phyloP scores from a whole-genome alignment of 2,329 filamentous ascomycete genomes.

The Aspergillus novofumigatus region DNA sequence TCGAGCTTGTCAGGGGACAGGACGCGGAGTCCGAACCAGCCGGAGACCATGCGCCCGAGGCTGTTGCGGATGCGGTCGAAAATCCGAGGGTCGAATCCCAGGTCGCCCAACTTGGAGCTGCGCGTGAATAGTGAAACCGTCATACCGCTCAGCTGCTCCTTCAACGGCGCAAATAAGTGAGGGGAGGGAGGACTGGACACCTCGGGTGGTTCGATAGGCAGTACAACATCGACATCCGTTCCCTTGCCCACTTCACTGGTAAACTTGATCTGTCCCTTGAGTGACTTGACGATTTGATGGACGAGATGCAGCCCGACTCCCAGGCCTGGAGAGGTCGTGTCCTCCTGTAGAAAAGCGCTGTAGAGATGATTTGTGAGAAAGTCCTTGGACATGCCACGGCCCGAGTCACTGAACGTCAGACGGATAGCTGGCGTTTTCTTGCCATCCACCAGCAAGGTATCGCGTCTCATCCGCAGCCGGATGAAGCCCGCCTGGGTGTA shows the following conservation, averaged over 20 bases:
- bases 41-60: slow-evolving; percentile 13
- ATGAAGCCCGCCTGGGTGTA: slow-evolving; percentile 8
- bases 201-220: slow-evolving; percentile 10
- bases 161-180: background rate
- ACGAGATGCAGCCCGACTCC: slow-evolving; percentile 60
- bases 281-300: slow-evolving; percentile 30
- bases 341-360: slow-evolving; percentile 58
- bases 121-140: slow-evolving; percentile 16
- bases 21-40: slow-evolving; percentile 17
- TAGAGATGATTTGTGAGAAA: slow-evolving; percentile 38
- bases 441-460: slow-evolving; percentile 2
- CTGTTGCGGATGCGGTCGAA: slow-evolving; percentile 12
- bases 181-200: background rate
- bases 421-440: slow-evolving; percentile 10
- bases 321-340: slow-evolving; percentile 51
- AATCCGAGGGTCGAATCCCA: slow-evolving; percentile 8
- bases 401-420: slow-evolving; percentile 22
- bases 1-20: slow-evolving; percentile 10
- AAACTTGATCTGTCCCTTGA: slow-evolving; percentile 22
- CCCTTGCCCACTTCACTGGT: slow-evolving; percentile 19
- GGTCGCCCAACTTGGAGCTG: slow-evolving; percentile 7
- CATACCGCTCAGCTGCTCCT: slow-evolving; percentile 9
- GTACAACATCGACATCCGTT: slow-evolving; percentile 18
- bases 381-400: slow-evolving; percentile 26
- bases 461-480: slow-evolving; percentile 14